Base-by-base conservation (phyloP, 306 rosid species). In the Cucumis hystrix region DNA sequence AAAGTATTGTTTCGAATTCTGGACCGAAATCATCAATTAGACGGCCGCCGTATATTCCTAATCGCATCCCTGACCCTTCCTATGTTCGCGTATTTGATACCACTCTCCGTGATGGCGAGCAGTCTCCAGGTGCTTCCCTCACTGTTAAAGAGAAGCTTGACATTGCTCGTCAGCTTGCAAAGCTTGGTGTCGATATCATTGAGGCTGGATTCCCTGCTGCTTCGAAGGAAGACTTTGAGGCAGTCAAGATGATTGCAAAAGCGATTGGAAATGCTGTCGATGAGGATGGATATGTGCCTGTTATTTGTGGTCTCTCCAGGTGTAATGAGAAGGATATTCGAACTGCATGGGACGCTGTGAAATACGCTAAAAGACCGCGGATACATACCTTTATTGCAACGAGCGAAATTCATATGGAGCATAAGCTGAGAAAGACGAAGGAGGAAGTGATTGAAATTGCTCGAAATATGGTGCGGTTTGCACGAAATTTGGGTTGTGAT, bases 41-140 rank as follows among this genome's bases (percentile, higher is more conserved):
- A 6, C 97, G 99, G 23, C 99, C 99, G 8, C 86, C 85, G 0
- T 95, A 92, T 83, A 82, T 92, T 33, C 97, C 99, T n/a, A 88
- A 89, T 79, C 92, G 77, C 77, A 92, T 95, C 57, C 83, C 93
- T 0, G 99, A 95, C 66, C 91, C 98, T 6, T 33, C 68, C 33
- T 95, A 95, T 47, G 97, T 95, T 12, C 96, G 99, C 60, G 79
- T 95, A 74, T 91, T 92, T 57, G 97, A 95, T 86, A 95, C 99
- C 68, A 95, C 99, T 10, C 97, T 95, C 82, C 99, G 99, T 17
- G 98, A 95, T 66, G 99, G 98, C 75, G 99, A 95, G 87, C 99
- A 95, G 79, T 90, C 97, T 33, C 99, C 98, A 7, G 99, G 99
- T n/a, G 97, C 99, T 55, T 87, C 99, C 67, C 85, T 95, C 82